Evolutionary conservation across 352 stramenopile species (phyloP), one percentile per base, ranked within the genome.

Genomic region (Phytophthora tentaculata): DNA sequence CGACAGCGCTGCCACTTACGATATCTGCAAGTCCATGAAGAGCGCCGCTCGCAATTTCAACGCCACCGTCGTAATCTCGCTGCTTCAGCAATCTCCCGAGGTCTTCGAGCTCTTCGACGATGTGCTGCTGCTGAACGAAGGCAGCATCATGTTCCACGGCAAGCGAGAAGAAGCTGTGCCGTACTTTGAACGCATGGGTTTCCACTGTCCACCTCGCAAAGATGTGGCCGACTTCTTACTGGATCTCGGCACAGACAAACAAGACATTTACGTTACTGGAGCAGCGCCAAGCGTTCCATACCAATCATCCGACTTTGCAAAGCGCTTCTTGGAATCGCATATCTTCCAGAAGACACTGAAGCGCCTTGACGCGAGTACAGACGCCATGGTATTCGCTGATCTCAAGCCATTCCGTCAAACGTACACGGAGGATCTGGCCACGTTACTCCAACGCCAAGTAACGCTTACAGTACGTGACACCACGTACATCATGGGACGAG

Each of bases 21-120:
- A 98, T 53, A 98, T 99, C 56, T 85, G 90, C 56, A 88, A 93
- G 48, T 76, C 89, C 5, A 60, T 97, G 6, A 82, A 77, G 32
- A 80, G 81, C 57, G 67, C 78, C 2, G 83, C 79, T 0, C 58
- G 64, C 16, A 79, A 86, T 39, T 79, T 86, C 37, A 78, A 84
- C 52, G 44, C 72, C 2, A 89, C 77, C 3, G 69, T 87, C 12
- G 74, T 86, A 6, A 77, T 84, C 29, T 73, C 74, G 10, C 61
- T 89, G 19, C 61, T 79, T 2, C 79, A 86, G 55, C 72, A 77
- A 9, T 86, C 52, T 51, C 79, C 81, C 0, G 74, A 86, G 48
- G 77, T 87, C 13, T 81, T 86, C 23, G 79, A 84, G 55, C 69
- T 88, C 19, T 87, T 89, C 39, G 79, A 89, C 37, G 76, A 89